Conservation (phyloP, 371 early-diverging fungal genomes). For the Rhizopus stolonifer region DNA sequence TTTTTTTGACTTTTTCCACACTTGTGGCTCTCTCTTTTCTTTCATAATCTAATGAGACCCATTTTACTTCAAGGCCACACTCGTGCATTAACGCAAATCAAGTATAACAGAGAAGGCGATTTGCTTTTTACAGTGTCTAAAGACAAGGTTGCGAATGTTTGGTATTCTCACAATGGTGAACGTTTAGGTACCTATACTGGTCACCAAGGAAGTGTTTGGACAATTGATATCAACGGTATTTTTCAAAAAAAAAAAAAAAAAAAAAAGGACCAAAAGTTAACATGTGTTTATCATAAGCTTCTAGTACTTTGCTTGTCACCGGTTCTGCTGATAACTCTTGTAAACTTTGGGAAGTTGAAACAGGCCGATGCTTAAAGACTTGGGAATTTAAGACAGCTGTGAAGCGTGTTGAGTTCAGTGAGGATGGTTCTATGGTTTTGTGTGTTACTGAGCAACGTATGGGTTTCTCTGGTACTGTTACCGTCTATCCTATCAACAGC, state of each 20-base stretch:
- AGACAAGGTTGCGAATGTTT: conserved; percentile 92
- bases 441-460: conserved; percentile 96
- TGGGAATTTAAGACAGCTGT: conserved; percentile 93
- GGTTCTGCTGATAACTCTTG: conserved; percentile 95
- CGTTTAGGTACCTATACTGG: conserved; percentile 95
- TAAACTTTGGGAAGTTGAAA: conserved; percentile 94
- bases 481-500: conserved; percentile 75
- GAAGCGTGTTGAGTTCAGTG: conserved; percentile 89
- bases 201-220: conserved; percentile 97
- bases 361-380: conserved; percentile 87
- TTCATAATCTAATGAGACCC: conserved; percentile 67
- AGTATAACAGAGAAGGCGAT: conserved; percentile 99
- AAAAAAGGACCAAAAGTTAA: not conserved
- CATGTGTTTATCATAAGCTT: conserved; percentile 28
- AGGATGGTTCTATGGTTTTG: conserved; percentile 84
- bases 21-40: conserved; percentile 4
- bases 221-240: conserved; percentile 88
- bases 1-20: conserved; percentile 6
- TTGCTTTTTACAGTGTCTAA: conserved; percentile 96
- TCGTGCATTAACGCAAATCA: conserved; percentile 97
- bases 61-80: conserved; percentile 96
- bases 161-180: conserved; percentile 98
- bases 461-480: conserved; percentile 85
- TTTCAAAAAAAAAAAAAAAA: not conserved
- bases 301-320: conserved; percentile 79